Evolutionary conservation across 352 stramenopile species (phyloP).

Genomic region (Phytophthora tubulina): DNA sequence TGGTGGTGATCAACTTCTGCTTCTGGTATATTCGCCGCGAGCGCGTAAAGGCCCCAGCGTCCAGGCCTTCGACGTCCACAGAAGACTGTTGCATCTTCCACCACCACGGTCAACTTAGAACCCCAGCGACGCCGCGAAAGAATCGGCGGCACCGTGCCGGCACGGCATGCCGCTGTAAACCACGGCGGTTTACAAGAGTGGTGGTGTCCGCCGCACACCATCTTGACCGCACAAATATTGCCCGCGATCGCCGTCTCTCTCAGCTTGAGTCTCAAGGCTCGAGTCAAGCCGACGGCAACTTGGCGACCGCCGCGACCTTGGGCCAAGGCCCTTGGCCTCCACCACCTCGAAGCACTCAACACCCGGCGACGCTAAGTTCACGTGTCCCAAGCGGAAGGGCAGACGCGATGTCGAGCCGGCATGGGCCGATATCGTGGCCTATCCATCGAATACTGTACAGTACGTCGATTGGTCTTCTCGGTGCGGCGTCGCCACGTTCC

Average conservation of each 20-base stretch:
- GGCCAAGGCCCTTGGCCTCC: no score
- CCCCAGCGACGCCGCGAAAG: constrained; percentile 18
- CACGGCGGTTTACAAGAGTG: constrained; percentile 3
- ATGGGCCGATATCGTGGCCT: background rate
- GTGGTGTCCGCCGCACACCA: constrained; percentile 4
- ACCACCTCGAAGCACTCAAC: constrained; percentile 2
- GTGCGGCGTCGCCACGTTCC: constrained; percentile 2
- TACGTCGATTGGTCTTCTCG: background rate
- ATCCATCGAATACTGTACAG: background rate
- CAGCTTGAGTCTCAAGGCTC: background rate
- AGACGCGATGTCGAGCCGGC: background rate
- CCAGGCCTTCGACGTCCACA: background rate
- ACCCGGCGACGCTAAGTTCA: constrained; percentile 6
- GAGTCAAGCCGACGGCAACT: constrained; percentile 10
- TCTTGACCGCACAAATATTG: constrained; percentile 32
- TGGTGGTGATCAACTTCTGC: no score
- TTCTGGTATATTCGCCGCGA: background rate
- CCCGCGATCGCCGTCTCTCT: constrained; percentile 16
- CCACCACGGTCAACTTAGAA: background rate
- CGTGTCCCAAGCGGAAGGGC: constrained; percentile 9
- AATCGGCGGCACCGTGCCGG: constrained; percentile 15
- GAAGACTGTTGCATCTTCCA: constrained; percentile 18
- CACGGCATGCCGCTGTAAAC: constrained; percentile 14
- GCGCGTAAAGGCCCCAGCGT: constrained; percentile 5
- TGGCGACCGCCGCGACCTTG: constrained; percentile 16